Evolutionary conservation across 768 basidiomycete species (phyloP).

Genomic region (Leccinellum rugosiceps): DNA sequence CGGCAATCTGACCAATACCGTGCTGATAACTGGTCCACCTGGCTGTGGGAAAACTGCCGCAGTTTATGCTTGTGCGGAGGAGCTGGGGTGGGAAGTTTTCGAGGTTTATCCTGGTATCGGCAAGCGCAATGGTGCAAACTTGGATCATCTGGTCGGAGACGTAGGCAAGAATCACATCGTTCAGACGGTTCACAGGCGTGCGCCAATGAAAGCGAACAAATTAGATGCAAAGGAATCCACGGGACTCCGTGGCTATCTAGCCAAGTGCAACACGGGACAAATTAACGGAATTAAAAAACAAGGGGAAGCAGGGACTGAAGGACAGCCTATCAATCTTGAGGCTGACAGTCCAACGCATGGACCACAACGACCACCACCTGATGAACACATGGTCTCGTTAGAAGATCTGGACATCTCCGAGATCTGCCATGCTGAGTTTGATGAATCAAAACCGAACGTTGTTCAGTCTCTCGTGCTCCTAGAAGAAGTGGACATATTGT

Average conservation of each 20-base stretch:
- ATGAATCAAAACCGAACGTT: slow-evolving; percentile 32
- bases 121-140: slow-evolving; percentile 74
- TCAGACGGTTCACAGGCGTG: slow-evolving; percentile 28
- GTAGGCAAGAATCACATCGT: slow-evolving; percentile 93
- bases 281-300: not conserved
- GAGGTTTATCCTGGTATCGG: slow-evolving; percentile 96
- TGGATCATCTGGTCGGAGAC: slow-evolving; percentile 83
- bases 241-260: slow-evolving; percentile 20
- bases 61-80: slow-evolving; percentile 90
- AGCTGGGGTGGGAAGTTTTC: slow-evolving; percentile 94
- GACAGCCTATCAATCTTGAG: slow-evolving; percentile 23
- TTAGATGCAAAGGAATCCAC: slow-evolving; percentile 5
- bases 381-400: not conserved
- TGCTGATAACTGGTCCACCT: slow-evolving; percentile 77
- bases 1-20: slow-evolving; percentile 73
- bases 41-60: slow-evolving; percentile 91
- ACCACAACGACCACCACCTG: not conserved
- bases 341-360: slow-evolving; percentile 6
- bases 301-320: slow-evolving; percentile 15
- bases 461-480: slow-evolving; percentile 87
- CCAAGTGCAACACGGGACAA: slow-evolving; percentile 4
- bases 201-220: slow-evolving; percentile 1
- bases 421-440: slow-evolving; percentile 3
- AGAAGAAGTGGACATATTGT: slow-evolving; percentile 95
- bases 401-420: slow-evolving; percentile 1